Base-by-base conservation (phyloP, 371 early-diverging fungal genomes). In the Mucor velutinosus region DNA sequence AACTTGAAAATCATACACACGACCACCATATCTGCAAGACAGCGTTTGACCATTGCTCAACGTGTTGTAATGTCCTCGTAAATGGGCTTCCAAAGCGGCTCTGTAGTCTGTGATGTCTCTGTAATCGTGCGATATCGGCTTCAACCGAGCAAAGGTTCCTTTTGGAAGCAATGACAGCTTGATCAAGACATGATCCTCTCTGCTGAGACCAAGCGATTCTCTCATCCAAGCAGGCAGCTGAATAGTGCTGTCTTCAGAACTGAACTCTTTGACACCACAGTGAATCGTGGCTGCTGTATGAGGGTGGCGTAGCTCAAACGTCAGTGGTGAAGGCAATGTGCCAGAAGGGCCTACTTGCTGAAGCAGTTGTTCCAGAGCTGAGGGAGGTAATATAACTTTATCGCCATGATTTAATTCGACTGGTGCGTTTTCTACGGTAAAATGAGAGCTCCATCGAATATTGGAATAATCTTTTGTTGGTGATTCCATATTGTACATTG, bases 261-360 rank as follows among this genome's bases (percentile, higher is more conserved):
- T 89, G 69, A 95, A 95, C 70, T 94, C 94, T 37, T 89, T 85
- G 57, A 95, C 95, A n/a, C 92, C 90, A 43, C 89, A 88, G 64
- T 89, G 85, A 45, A 86, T 81, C 57, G 74, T 68, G 43, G 59
- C 71, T 17, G 70, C 73, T 32, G 76, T 77, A 21, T 74, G 73
- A n/a, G 81, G 84, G 71, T 86, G 86, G 55, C 80, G 77, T 64
- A 89, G 73, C 45, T 88, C 85, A 70, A 93, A 91, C 11, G 89
- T 91, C 37, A 92, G 69, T 3, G 93, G 93, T 17, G 89, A 90
- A 5, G 91, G 88, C 7, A 87, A 76, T 21, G 33, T 39, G 7
- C 70, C 58, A 19, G 49, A 43, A 58, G 59, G 56, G 15, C 71
- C 72, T 10, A 67, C 70, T 58, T 64, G 55, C 14, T 37, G 14